Percentiles rank a stretch among this genome's conserved stretches.
Conservation (phyloP, 352 stramenopile genomes). For the Phytophthora rubi region DNA sequence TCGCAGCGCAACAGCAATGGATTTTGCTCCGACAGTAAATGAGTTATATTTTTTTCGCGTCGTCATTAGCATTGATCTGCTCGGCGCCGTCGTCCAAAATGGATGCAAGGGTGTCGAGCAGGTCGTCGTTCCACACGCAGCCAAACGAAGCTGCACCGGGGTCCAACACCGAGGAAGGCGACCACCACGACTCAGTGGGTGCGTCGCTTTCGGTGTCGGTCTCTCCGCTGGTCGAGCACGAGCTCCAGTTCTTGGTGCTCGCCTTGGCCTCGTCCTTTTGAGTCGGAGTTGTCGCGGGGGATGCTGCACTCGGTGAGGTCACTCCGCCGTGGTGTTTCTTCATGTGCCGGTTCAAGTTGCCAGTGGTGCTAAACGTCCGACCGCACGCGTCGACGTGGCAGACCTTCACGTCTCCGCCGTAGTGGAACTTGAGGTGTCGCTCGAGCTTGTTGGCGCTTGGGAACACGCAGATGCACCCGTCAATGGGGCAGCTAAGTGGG, state of each 20-base stretch:
- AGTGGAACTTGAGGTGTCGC: conserved; percentile 57
- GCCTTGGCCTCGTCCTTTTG: neutral
- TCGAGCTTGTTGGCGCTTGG: conserved; percentile 42
- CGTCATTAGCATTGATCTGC: conserved; percentile 5
- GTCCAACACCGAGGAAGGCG: conserved; percentile 3
- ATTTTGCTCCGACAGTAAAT: neutral
- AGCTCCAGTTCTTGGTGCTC: conserved; percentile 11
- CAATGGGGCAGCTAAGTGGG: conserved; percentile 34
- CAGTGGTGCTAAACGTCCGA: conserved; percentile 53
- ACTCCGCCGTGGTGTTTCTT: conserved; percentile 43
- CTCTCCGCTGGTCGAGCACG: conserved; percentile 10
- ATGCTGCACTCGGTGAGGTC: neutral
- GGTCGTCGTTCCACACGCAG: conserved; percentile 30
- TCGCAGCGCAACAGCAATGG: neutral
- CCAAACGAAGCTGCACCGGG: conserved; percentile 16
- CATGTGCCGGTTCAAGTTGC: conserved; percentile 50
- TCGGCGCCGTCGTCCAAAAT: conserved; percentile 35
- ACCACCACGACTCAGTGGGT: conserved; percentile 16
- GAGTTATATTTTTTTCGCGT: conserved; percentile 19
- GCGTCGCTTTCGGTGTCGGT: conserved; percentile 21
- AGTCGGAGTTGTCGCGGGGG: conserved; percentile 5
- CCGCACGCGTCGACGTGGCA: conserved; percentile 42
- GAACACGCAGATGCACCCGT: conserved; percentile 40
- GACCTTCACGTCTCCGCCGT: conserved; percentile 44
- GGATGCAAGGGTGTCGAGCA: conserved; percentile 38